phyloP scores from a whole-genome alignment of 768 basidiomycete genomes.

The Phlebiopsis gigantea region DNA sequence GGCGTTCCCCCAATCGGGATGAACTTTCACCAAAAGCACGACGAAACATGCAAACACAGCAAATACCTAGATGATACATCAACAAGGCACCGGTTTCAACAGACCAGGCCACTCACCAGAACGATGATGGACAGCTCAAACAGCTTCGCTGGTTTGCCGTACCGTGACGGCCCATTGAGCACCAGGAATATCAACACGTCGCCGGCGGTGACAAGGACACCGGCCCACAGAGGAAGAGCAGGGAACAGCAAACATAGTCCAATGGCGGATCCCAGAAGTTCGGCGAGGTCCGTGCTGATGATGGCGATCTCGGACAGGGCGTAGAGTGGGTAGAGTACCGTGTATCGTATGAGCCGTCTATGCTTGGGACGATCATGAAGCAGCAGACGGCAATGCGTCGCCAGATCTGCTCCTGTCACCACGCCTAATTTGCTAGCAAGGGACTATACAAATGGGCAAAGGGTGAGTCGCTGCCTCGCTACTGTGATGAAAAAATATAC shows the following conservation, averaged over 20 bases:
- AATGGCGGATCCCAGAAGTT: conserved; percentile 57
- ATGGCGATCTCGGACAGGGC: conserved; percentile 44
- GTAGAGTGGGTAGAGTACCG: conserved; percentile 43
- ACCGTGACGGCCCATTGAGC: conserved; percentile 64
- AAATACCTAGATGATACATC: conserved; percentile 38
- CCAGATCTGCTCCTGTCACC: conserved; percentile 67
- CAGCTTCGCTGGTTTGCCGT: conserved; percentile 48
- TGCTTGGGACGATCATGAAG: conserved; percentile 39
- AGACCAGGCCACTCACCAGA: conserved; percentile 53
- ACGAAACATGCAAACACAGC: conserved; percentile 73
- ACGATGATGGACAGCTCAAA: conserved; percentile 66
- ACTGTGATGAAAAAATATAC: conserved; percentile 25
- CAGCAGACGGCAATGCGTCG: conserved; percentile 42
- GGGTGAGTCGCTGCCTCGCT: not conserved
- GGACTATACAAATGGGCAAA: conserved; percentile 36
- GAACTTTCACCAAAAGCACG: conserved; percentile 64
- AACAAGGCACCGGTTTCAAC: conserved; percentile 63
- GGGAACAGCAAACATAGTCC: conserved; percentile 51
- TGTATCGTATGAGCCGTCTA: conserved; percentile 32
- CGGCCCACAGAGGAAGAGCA: conserved; percentile 40
- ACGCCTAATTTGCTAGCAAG: conserved; percentile 77
- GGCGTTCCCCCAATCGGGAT: conserved; percentile 64
- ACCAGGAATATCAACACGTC: conserved; percentile 58
- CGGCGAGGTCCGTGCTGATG: conserved; percentile 53
- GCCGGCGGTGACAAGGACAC: conserved; percentile 41